Evolutionary conservation across 208 protist genomes (phyloP).

Genomic region (Trypanosoma grayi): DNA sequence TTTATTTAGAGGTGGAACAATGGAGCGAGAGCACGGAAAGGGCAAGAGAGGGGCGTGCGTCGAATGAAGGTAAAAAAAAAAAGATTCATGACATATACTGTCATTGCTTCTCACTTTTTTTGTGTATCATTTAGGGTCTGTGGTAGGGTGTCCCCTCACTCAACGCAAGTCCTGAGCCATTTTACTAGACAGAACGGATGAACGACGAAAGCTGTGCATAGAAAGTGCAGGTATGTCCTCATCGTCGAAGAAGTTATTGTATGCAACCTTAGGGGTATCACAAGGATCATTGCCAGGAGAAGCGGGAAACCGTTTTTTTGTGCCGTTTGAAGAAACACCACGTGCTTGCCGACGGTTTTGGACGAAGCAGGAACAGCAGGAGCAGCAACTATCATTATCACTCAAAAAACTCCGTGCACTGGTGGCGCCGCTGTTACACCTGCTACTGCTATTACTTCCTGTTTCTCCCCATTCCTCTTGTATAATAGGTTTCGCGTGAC

Average conservation of each 20-base stretch:
- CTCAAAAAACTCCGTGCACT: not conserved
- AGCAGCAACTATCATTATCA: constrained; percentile 16
- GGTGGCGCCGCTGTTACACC: not conserved
- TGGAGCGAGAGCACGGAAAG: not conserved
- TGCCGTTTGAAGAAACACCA: not conserved
- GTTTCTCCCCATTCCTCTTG: not conserved
- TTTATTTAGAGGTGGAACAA: constrained; percentile 2
- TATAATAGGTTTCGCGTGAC: not conserved
- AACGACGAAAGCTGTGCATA: constrained; percentile 37
- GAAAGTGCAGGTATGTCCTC: constrained; percentile 50
- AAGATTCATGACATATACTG: not conserved
- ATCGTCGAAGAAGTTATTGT: constrained; percentile 29
- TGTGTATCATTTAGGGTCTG: not conserved
- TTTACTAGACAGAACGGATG: constrained; percentile 1
- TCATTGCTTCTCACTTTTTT: not conserved
- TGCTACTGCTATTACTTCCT: not conserved
- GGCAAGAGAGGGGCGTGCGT: not conserved
- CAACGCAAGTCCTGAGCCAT: not conserved
- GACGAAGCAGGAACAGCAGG: constrained; percentile 6
- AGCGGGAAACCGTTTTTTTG: not conserved
- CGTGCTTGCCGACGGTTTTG: not conserved
- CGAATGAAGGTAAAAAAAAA: not conserved
- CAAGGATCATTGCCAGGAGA: not conserved
- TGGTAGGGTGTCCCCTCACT: not conserved
- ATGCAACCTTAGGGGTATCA: not conserved